Evolutionary conservation across 2,329 filamentous ascomycete species (phyloP).

Genomic region (Ascochyta viciae-villosae): DNA sequence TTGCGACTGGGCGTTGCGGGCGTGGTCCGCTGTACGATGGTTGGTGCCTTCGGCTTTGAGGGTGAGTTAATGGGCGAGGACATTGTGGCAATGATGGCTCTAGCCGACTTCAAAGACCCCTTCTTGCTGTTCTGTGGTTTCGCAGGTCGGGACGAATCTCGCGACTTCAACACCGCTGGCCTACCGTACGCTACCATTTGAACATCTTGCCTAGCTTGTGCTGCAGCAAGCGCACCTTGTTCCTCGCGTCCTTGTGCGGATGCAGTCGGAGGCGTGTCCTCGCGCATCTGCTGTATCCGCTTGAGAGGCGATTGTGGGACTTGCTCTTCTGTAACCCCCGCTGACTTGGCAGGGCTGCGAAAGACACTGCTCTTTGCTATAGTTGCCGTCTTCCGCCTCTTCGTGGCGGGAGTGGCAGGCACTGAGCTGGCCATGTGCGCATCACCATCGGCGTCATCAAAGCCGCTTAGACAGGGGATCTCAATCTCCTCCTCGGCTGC

Average conservation of each 20-base stretch:
- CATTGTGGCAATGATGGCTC: slow-evolving; percentile 28
- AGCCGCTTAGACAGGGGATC: slow-evolving; percentile 42
- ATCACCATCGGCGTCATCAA: slow-evolving; percentile 45
- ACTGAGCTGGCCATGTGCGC: slow-evolving; percentile 34
- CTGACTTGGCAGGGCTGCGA: slow-evolving; percentile 24
- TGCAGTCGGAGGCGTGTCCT: slow-evolving; percentile 27
- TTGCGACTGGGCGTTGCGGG: slow-evolving; percentile 23
- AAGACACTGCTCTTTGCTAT: slow-evolving; percentile 29
- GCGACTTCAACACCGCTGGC: slow-evolving; percentile 36
- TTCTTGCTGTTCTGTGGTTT: slow-evolving; percentile 31
- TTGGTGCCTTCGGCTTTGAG: slow-evolving; percentile 11
- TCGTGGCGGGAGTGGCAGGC: slow-evolving; percentile 33
- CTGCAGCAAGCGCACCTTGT: slow-evolving; percentile 44
- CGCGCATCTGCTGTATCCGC: slow-evolving; percentile 29
- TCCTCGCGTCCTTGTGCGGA: slow-evolving; percentile 42
- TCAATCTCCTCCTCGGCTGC: slow-evolving; percentile 42
- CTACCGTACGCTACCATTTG: slow-evolving; percentile 21
- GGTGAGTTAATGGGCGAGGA: slow-evolving; percentile 30
- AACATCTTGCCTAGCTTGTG: slow-evolving; percentile 26
- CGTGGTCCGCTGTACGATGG: slow-evolving; percentile 9
- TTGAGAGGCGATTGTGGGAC: slow-evolving; percentile 22
- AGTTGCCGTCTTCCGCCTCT: slow-evolving; percentile 42
- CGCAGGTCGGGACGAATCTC: slow-evolving; percentile 19
- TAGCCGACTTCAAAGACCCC: slow-evolving; percentile 37
- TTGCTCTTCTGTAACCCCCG: slow-evolving; percentile 17